These are phyloP conservation scores for Candida michaelii DNA, from an alignment of 805 yeast species.

Conservation along the genomic window DNA sequence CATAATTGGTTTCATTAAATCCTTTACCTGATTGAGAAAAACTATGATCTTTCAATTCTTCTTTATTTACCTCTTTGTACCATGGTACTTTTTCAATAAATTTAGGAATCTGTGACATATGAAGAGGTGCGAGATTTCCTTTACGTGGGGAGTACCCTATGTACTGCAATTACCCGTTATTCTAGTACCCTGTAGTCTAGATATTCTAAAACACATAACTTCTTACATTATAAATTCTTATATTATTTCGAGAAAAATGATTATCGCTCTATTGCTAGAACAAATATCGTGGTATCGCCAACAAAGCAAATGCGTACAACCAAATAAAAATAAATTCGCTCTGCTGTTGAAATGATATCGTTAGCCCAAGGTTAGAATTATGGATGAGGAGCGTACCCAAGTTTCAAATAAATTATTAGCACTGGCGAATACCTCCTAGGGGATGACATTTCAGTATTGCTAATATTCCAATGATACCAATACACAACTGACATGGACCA, in stretches of 20 bases:
- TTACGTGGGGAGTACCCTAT: not conserved
- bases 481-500: constrained; percentile 1
- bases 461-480: constrained; percentile 1
- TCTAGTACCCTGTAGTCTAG: not conserved
- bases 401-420: not conserved
- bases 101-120: constrained; percentile 34
- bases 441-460: constrained; percentile 2
- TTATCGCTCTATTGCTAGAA: constrained; percentile 1
- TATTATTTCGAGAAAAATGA: not conserved
- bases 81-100: constrained; percentile 40
- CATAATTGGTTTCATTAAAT: constrained; percentile 58
- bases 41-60: constrained; percentile 37
- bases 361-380: constrained; percentile 5
- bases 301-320: constrained; percentile 7
- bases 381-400: not conserved
- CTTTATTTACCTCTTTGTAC: constrained; percentile 26
- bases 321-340: constrained; percentile 3
- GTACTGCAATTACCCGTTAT: not conserved
- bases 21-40: constrained; percentile 59
- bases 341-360: constrained; percentile 5
- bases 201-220: not conserved
- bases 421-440: not conserved
- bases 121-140: not conserved
- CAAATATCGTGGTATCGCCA: constrained; percentile 5
- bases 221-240: not conserved